Base-by-base conservation (phyloP, 78 protist species). In the Andalucia godoyi region DNA sequence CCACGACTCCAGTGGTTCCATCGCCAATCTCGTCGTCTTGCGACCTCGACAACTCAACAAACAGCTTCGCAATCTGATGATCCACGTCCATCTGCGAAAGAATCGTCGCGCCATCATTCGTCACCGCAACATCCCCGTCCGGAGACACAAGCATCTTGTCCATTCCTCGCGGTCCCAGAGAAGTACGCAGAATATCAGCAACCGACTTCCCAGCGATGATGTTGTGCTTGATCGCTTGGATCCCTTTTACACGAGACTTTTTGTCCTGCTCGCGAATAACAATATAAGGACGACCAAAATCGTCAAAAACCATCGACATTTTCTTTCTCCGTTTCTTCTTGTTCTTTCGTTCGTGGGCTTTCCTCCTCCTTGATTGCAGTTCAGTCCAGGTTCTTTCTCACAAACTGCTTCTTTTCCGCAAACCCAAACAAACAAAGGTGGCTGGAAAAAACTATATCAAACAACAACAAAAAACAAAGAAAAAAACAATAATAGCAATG, bases 1-100 rank as follows among this genome's bases (percentile, higher is more conserved):
- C 98, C 6, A 97, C 99, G 5, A 97, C 99, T n/a, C 97, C 94
- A 4, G 99, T 96, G 21, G 99, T 96, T 25, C 99, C 99, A 63
- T 95, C 99, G 51, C 99, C 99, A 55, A 94, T 92, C 76, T 97
- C 99, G 43, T 84, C 86, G 65, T 97, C 99, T 70, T 95, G 99
- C 13, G 95, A 85, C 62, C 84, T 63, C 23, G 97, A 90, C 29
- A 97, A 87, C 79, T 97, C 95, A 23, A 97, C 99, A 57, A 97
- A 30, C 33, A 97, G 81, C 80, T 93, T 94, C 25, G 95, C 99
- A 15, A 94, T 85, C 59, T 88, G 89, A 76, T 97, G 61, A 42
- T 84, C 83, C 13, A 97, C 95, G 25, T 87, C 90, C 95, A 87
- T 89, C 46, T 87, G 62, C 21, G 85, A 81, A 42, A 95, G 75